Percentiles rank a stretch among this genome's conserved stretches.
phyloP scores from a whole-genome alignment of 768 basidiomycete species.

The Pleurotus giganteus region DNA sequence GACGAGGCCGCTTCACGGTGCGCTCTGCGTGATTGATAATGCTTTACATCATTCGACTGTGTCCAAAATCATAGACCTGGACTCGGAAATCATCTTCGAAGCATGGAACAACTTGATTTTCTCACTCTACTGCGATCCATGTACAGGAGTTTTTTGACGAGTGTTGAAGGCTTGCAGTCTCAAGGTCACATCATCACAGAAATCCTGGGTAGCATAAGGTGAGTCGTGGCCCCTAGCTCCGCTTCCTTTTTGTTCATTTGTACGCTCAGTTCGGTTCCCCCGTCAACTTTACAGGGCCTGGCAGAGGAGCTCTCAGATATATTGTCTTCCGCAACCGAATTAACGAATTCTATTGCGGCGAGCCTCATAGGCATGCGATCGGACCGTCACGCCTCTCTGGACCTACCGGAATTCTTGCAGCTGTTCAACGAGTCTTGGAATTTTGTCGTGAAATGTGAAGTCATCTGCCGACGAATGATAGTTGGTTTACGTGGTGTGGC shows the following conservation, averaged over 20 bases:
- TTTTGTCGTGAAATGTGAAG: slow-evolving; percentile 88
- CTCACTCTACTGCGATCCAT: slow-evolving; percentile 56
- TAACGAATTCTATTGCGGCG: slow-evolving; percentile 80
- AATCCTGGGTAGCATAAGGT: slow-evolving; percentile 49
- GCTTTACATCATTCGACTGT: slow-evolving; percentile 6
- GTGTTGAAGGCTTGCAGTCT: slow-evolving; percentile 64
- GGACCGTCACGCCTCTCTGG: slow-evolving; percentile 75
- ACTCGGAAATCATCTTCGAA: slow-evolving; percentile 56
- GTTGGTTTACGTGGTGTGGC: slow-evolving; percentile 86
- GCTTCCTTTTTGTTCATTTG: slow-evolving; percentile 1
- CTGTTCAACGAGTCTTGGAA: slow-evolving; percentile 87
- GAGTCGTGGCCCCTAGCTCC: slow-evolving; percentile 12
- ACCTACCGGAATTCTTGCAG: slow-evolving; percentile 70
- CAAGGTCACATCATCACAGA: slow-evolving; percentile 59
- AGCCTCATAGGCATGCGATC: slow-evolving; percentile 74
- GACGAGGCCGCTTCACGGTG: not conserved
- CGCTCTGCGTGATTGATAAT: not conserved
- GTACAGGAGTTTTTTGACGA: slow-evolving; percentile 60
- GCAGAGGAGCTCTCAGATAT: slow-evolving; percentile 75
- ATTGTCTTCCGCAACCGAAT: slow-evolving; percentile 76
- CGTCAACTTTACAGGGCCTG: slow-evolving; percentile 36
- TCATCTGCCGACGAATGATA: slow-evolving; percentile 86
- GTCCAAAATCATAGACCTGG: slow-evolving; percentile 29
- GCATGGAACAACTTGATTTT: slow-evolving; percentile 70
- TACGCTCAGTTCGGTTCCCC: slow-evolving; percentile 31